Conservation (phyloP, 164 flowering plant genomes). For the Liriodendron chinense region DNA sequence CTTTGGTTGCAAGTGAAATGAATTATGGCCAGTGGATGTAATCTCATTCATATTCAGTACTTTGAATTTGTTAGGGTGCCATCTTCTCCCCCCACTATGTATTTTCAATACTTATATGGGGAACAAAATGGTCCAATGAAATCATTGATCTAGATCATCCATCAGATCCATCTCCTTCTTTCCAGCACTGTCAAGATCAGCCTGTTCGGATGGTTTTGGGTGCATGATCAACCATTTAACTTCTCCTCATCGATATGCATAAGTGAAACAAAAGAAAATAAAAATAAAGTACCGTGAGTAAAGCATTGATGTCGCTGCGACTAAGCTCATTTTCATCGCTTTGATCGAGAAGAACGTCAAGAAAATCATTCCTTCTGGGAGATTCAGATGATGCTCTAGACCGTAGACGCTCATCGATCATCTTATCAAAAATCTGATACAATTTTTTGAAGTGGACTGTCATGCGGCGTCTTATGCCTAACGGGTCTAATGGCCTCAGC, state of each 20-base stretch:
- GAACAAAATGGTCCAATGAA: too few relatives aligned
- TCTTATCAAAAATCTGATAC: constrained; percentile 4
- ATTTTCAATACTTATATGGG: too few relatives aligned
- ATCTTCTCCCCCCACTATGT: too few relatives aligned
- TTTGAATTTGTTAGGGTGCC: too few relatives aligned
- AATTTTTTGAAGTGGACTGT: background rate
- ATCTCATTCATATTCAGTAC: too few relatives aligned
- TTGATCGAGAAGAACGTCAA: constrained; percentile 17
- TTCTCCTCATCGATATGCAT: background rate
- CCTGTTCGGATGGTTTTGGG: too few relatives aligned
- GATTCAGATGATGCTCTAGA: background rate
- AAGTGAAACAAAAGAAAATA: background rate
- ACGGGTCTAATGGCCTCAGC: constrained; percentile 13
- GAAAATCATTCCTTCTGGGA: constrained; percentile 4
- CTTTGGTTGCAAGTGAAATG: too few relatives aligned
- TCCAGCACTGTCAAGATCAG: too few relatives aligned
- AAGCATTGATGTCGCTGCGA: constrained; percentile 2
- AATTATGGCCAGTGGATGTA: too few relatives aligned
- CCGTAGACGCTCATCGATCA: constrained; percentile 12
- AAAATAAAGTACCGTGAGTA: background rate
- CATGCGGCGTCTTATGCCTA: constrained; percentile 13
- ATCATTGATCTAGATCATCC: too few relatives aligned
- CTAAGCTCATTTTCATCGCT: background rate
- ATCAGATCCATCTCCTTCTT: background rate
- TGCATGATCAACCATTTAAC: too few relatives aligned